Evolutionary conservation across 495 filamentous ascomycete genomes (phyloP), one percentile per base, ranked within the genome.

Genomic region (Achaetomiella virescens): DNA sequence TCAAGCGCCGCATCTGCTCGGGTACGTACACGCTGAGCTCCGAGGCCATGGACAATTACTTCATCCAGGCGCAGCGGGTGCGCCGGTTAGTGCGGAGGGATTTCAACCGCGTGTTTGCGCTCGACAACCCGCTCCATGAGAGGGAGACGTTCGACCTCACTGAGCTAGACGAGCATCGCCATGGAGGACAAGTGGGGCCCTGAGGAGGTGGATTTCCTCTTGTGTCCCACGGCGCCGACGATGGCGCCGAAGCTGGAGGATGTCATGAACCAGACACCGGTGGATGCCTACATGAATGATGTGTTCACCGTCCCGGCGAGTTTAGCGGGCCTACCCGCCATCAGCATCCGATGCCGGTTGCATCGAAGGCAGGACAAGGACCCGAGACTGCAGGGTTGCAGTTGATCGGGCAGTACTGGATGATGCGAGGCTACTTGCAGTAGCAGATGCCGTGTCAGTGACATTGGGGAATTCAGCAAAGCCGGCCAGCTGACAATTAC

Each of bases 281-380:
- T 70, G 11, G 62, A 74, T 64, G 78, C 80, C 2, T 97, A 96
- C 64, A 85, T 88, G 70, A 95, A 90, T 61, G 93, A 99, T 73
- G 89, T 96, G 14, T 89, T 97, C 68, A 97, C 93, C 0, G 93
- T 97, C 8, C 93, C 93, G 14, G 90, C 95, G 20, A 96, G 88
- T 64, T 70, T 99, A 56, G 95, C 93, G 6, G 95, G 93, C 3
- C 73, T 99, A 33, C 93, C 93, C 11, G 89, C 91, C 17, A 80
- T 95, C 40, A 95, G 89, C 60, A 75, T 97, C 95, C 93, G 4
- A 79, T 92, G 47, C 59, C 59, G 48, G 64, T 69, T 5, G 61
- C 63, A 2, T 63, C 66, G 25, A 65, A 67, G 9, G 54, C 66
- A 5, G 49, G 61, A 6, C 67, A 69, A 38, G 61, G 58, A 11